A percentile compares a stretch with the other conserved stretches of the same genome.
phyloP scores from a whole-genome alignment of 2,329 filamentous ascomycete genomes.

The Pyrenophora graminea region DNA sequence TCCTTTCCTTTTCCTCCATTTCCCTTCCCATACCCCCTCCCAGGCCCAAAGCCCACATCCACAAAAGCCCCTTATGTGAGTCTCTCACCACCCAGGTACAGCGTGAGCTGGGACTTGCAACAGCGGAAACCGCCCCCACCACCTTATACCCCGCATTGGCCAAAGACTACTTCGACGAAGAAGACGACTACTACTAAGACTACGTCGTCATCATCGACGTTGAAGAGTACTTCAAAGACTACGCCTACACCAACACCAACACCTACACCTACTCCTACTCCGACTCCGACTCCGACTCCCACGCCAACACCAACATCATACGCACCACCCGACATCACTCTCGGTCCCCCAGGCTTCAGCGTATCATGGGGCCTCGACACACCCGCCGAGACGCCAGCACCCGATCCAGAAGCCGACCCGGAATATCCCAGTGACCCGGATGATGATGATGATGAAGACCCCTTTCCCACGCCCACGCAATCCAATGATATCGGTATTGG shows the following conservation, averaged over 20 bases:
- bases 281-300: conserved; percentile 8
- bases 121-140: conserved; percentile 5
- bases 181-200: conserved; percentile 4
- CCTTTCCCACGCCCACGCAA: conserved; percentile 12
- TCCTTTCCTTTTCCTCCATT: neutral
- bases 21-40: too few relatives aligned
- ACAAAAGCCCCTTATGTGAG: conserved; percentile 12
- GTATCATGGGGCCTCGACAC: conserved; percentile 10
- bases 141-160: neutral
- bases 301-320: conserved; percentile 7
- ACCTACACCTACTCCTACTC: conserved; percentile 8
- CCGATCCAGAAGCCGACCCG: conserved; percentile 12
- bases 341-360: conserved; percentile 15
- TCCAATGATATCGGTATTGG: conserved; percentile 16
- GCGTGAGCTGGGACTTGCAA: conserved; percentile 19
- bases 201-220: neutral
- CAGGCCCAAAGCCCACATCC: conserved; percentile 5
- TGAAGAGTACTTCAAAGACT: conserved; percentile 4
- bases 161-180: conserved; percentile 2
- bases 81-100: conserved; percentile 14
- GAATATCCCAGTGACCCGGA: conserved; percentile 19
- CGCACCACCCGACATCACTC: conserved; percentile 13
- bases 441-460: neutral
- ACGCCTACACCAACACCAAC: conserved; percentile 6
- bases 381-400: conserved; percentile 1